phyloP scores from a whole-genome alignment of 1,284 basidiomycete species.

The Irpex sp. region DNA sequence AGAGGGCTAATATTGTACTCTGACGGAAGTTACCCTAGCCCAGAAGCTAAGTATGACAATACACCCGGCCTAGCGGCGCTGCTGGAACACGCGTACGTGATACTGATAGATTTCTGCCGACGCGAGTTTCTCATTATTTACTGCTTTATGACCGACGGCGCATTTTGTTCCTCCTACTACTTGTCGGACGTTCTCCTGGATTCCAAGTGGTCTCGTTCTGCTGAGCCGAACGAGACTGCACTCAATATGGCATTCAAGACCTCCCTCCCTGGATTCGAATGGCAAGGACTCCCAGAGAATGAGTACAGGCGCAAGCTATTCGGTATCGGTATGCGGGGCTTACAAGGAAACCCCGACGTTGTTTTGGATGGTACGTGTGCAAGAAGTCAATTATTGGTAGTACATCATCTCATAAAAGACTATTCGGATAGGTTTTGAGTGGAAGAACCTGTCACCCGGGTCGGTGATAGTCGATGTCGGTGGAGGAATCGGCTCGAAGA shows the following conservation, averaged over 20 bases:
- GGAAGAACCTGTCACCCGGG: slow-evolving; percentile 8
- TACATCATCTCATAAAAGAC: slow-evolving; percentile 31
- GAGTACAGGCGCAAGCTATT: slow-evolving; percentile 34
- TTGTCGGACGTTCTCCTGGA: slow-evolving; percentile 32
- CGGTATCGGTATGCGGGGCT: slow-evolving; percentile 58
- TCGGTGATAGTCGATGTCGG: slow-evolving; percentile 22
- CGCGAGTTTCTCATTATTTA: too few relatives aligned
- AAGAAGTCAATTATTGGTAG: too few relatives aligned
- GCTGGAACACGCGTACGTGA: background rate
- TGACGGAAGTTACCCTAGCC: background rate
- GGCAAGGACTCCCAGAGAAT: slow-evolving; percentile 27
- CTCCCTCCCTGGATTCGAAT: slow-evolving; percentile 27
- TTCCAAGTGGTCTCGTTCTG: slow-evolving; percentile 26
- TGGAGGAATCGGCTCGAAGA: slow-evolving; percentile 20
- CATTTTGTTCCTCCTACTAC: slow-evolving; percentile 19
- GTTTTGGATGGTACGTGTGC: too few relatives aligned
- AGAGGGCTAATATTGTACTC: too few relatives aligned
- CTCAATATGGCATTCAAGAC: slow-evolving; percentile 26
- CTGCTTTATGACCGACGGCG: too few relatives aligned
- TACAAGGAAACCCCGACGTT: too few relatives aligned
- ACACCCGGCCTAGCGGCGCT: slow-evolving; percentile 4
- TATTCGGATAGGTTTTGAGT: slow-evolving; percentile 27
- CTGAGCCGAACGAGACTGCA: slow-evolving; percentile 25
- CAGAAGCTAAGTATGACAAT: slow-evolving; percentile 6
- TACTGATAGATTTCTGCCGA: background rate